Evolutionary conservation across 441 rosid species (phyloP).

Genomic region (Melastoma candidum): DNA sequence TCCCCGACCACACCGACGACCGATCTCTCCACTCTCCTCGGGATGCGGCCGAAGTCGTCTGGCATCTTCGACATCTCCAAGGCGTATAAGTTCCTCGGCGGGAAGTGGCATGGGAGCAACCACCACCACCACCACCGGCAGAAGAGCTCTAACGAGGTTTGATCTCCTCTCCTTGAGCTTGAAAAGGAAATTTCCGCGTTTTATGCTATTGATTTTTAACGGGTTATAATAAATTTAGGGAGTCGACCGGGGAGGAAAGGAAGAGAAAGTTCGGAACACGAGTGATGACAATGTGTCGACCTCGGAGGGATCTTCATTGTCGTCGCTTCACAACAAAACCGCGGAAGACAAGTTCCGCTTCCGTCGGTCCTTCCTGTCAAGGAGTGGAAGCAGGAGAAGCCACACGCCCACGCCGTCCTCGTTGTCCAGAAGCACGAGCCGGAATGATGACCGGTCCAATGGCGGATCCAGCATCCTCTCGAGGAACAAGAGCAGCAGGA

Average conservation of each 20-base stretch:
- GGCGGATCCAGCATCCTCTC: too few species aligned
- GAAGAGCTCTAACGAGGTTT: background rate
- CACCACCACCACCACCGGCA: background rate
- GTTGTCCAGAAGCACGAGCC: conserved; percentile 23
- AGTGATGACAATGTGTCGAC: conserved; percentile 19
- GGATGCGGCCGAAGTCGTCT: conserved; percentile 17
- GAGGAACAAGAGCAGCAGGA: too few species aligned
- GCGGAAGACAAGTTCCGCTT: conserved; percentile 39
- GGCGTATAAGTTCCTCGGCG: conserved; percentile 50
- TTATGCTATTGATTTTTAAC: too few species aligned
- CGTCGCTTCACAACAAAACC: conserved; percentile 21
- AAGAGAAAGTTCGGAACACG: too few species aligned
- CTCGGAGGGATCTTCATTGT: conserved; percentile 10
- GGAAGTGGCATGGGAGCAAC: conserved; percentile 33
- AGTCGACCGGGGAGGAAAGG: too few species aligned
- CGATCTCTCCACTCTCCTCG: conserved; percentile 32
- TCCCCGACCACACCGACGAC: conserved; percentile 24
- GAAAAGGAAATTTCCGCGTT: conserved; percentile 5
- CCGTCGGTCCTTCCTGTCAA: conserved; percentile 27
- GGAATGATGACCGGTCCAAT: conserved; percentile 6
- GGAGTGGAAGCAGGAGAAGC: conserved; percentile 34
- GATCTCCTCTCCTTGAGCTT: conserved; percentile 20
- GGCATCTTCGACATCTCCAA: conserved; percentile 29
- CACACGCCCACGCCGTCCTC: conserved; percentile 48
- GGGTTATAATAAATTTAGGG: too few species aligned